Evolutionary conservation across 2,329 filamentous ascomycete species (phyloP).

Genomic region (Pseudocercospora ulei): DNA sequence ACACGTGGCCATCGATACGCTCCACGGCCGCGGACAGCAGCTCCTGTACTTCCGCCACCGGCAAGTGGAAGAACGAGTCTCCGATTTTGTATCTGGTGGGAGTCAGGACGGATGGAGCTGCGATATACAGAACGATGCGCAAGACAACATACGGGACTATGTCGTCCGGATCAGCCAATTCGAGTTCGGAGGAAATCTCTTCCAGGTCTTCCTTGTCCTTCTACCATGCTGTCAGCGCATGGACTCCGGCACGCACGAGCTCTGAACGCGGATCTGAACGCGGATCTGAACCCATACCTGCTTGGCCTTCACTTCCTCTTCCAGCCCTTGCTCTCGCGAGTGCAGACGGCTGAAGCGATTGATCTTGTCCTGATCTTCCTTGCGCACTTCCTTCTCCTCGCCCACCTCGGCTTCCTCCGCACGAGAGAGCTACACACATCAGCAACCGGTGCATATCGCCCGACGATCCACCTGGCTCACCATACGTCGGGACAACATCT

Average conservation of each 20-base stretch:
- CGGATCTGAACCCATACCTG: conserved; percentile 49
- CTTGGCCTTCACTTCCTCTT: conserved; percentile 72
- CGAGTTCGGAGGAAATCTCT: conserved; percentile 80
- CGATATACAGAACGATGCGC: conserved; percentile 3
- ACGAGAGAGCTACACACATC: conserved; percentile 62
- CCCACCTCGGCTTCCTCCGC: conserved; percentile 72
- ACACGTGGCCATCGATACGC: conserved; percentile 67
- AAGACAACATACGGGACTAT: conserved; percentile 64
- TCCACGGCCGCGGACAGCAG: conserved; percentile 63
- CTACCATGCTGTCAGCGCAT: conserved; percentile 44
- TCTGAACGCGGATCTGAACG: too few species aligned
- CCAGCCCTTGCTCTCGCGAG: conserved; percentile 66
- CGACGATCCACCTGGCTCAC: conserved; percentile 4
- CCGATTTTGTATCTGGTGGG: conserved; percentile 78
- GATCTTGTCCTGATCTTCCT: conserved; percentile 98
- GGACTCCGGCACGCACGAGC: too few species aligned
- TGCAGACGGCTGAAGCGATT: conserved; percentile 94
- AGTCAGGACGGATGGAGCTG: conserved; percentile 10
- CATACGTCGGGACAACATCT: conserved; percentile 18
- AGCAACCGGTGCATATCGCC: not conserved
- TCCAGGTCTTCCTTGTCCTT: conserved; percentile 98
- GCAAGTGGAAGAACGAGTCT: conserved; percentile 84
- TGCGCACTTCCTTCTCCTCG: conserved; percentile 84
- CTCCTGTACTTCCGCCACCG: conserved; percentile 74
- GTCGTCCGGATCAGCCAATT: conserved; percentile 91